A percentile compares a stretch with the other conserved stretches of the same genome.
These are phyloP conservation scores for Hygrophoropsis aurantiaca DNA, from an alignment of 768 basidiomycete species.

Conservation along the genomic window DNA sequence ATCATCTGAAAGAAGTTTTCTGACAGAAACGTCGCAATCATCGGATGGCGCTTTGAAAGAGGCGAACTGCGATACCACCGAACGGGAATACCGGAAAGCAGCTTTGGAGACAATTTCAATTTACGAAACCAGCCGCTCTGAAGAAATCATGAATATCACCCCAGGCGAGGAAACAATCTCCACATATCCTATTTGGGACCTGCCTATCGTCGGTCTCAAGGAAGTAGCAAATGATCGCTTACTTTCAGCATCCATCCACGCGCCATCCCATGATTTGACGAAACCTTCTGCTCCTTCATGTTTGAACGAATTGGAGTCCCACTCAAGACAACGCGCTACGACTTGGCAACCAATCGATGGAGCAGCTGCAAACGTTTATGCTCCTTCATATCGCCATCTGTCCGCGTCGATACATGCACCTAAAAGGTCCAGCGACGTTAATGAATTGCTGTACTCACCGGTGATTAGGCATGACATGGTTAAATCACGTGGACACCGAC, in stretches of 20 bases:
- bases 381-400: background rate
- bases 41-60: too few species aligned
- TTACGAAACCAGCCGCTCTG: too few species aligned
- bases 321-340: too few species aligned
- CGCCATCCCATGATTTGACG: conserved; percentile 1
- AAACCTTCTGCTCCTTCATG: too few species aligned
- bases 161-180: too few species aligned
- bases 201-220: background rate
- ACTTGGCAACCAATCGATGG: background rate
- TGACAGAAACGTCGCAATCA: too few species aligned
- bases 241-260: conserved; percentile 14
- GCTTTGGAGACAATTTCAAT: too few species aligned
- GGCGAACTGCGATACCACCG: too few species aligned
- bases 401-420: conserved; percentile 14
- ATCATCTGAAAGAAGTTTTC: too few species aligned
- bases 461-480: background rate
- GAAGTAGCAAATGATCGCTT: conserved; percentile 4
- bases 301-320: too few species aligned
- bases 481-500: background rate
- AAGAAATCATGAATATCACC: too few species aligned
- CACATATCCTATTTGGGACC: background rate
- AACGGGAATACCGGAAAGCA: too few species aligned
- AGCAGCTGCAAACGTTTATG: background rate
- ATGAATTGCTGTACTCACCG: background rate
- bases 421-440: background rate